phyloP scores from a whole-genome alignment of 2,329 filamentous ascomycete genomes.

The Colletotrichum agaves region DNA sequence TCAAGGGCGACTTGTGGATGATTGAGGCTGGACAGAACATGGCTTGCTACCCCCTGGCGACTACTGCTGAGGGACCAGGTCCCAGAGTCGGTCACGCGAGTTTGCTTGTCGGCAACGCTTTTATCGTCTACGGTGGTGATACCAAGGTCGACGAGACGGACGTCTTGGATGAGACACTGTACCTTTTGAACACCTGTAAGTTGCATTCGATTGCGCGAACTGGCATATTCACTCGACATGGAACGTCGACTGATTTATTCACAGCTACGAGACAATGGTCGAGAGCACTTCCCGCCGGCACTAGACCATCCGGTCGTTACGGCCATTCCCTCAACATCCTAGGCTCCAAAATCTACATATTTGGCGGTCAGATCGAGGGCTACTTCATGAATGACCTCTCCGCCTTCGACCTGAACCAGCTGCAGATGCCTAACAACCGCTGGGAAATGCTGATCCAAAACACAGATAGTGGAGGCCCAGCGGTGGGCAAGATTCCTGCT shows the following conservation, averaged over 20 bases:
- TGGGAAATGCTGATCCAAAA: constrained; percentile 94
- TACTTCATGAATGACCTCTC: constrained; percentile 98
- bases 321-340: constrained; percentile 97
- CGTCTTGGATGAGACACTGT: constrained; percentile 91
- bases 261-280: constrained; percentile 98
- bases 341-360: constrained; percentile 96
- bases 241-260: constrained; percentile 5
- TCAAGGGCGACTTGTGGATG: constrained; percentile 98
- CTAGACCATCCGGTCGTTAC: constrained; percentile 89
- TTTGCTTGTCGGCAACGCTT: constrained; percentile 95
- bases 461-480: constrained; percentile 69
- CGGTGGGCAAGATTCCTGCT: constrained; percentile 76
- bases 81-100: constrained; percentile 95
- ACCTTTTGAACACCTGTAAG: constrained; percentile 97
- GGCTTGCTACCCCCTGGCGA: constrained; percentile 90
- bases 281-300: constrained; percentile 86
- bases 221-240: neutral
- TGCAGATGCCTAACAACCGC: constrained; percentile 89
- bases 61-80: constrained; percentile 92
- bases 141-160: constrained; percentile 97
- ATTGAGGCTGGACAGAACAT: constrained; percentile 90
- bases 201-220: constrained; percentile 38
- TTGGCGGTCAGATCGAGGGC: constrained; percentile 96
- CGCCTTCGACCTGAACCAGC: constrained; percentile 93
- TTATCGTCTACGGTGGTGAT: constrained; percentile 98